Conservation (phyloP, 352 stramenopile species). For the Phytophthora pistaciae region DNA sequence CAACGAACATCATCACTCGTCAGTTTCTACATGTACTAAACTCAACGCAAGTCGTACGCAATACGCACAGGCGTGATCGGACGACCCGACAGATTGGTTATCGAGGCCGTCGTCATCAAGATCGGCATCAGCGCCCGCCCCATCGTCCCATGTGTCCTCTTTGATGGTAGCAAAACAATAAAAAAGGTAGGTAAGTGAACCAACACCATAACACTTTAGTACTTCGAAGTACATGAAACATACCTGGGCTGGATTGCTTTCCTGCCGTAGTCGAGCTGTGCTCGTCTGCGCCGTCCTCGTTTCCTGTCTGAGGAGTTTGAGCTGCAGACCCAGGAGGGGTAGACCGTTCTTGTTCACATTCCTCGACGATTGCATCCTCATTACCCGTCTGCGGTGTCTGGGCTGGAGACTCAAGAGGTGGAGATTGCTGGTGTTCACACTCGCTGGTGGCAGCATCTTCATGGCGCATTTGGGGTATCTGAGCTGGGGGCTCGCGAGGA, state of each 20-base stretch:
- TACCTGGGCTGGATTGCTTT: slow-evolving; percentile 56
- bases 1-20: background rate
- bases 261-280: slow-evolving; percentile 37
- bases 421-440: background rate
- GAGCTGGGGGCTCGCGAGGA: slow-evolving; percentile 1
- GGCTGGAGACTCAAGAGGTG: background rate
- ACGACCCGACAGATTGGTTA: slow-evolving; percentile 33
- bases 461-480: background rate
- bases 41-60: background rate
- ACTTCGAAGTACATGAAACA: background rate
- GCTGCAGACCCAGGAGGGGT: slow-evolving; percentile 17
- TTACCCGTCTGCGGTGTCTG: slow-evolving; percentile 6
- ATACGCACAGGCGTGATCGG: slow-evolving; percentile 36
- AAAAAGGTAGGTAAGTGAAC: background rate
- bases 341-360: slow-evolving; percentile 18
- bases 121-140: slow-evolving; percentile 31
- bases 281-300: slow-evolving; percentile 39
- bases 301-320: slow-evolving; percentile 32
- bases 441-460: slow-evolving; percentile 2
- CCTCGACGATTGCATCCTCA: slow-evolving; percentile 7
- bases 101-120: slow-evolving; percentile 38
- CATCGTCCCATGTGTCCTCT: slow-evolving; percentile 35
- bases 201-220: background rate
- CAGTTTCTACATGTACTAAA: slow-evolving; percentile 3
- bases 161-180: background rate